Evolutionary conservation across 495 filamentous ascomycete species (phyloP).

Genomic region (Neurospora sp.): DNA sequence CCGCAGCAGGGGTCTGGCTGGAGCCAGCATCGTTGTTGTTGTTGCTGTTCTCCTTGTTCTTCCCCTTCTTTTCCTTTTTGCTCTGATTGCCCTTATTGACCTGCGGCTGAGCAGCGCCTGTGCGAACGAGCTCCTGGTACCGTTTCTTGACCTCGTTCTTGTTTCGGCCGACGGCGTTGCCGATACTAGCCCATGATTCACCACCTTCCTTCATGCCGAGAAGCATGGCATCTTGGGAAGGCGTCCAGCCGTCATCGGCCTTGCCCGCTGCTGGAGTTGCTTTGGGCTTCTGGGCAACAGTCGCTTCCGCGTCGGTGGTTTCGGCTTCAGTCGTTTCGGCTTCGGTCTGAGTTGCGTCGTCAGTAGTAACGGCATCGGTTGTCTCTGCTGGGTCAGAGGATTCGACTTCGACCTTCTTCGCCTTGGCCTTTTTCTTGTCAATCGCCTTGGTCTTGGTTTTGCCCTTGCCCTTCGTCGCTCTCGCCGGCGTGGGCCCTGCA

Average conservation of each 20-base stretch:
- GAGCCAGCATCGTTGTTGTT: neutral
- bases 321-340: neutral
- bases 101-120: neutral
- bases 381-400: neutral
- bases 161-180: conserved; percentile 1
- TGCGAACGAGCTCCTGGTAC: conserved; percentile 6
- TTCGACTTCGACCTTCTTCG: neutral
- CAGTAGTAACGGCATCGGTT: neutral
- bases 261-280: neutral
- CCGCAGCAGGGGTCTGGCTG: neutral
- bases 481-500: neutral
- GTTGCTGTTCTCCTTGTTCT: neutral
- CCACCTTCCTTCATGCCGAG: conserved; percentile 15
- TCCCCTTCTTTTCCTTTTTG: neutral
- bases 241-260: neutral
- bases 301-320: neutral
- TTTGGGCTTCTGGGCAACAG: neutral
- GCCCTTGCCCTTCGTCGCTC: neutral
- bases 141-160: conserved; percentile 13
- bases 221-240: conserved; percentile 13
- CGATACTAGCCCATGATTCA: conserved; percentile 11
- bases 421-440: neutral
- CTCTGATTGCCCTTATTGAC: conserved; percentile 1
- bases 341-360: neutral
- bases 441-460: neutral